Conservation (phyloP, 768 basidiomycete genomes). For the Leccinum longicurvipes region DNA sequence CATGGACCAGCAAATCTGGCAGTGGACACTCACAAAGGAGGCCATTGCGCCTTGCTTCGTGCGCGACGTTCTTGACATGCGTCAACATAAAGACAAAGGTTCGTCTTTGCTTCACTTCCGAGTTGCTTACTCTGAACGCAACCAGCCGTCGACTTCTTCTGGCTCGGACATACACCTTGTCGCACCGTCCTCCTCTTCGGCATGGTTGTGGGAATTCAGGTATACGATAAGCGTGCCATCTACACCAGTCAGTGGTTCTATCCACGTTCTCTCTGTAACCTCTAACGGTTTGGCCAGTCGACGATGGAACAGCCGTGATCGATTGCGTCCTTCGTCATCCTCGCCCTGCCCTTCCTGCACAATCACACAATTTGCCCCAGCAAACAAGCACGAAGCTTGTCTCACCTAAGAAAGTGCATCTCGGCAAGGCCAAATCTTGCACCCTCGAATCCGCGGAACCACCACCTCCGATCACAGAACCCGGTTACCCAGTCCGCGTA, state of each 20-base stretch:
- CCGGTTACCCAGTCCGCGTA: conserved; percentile 47
- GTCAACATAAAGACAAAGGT: conserved; percentile 34
- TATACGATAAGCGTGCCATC: conserved; percentile 55
- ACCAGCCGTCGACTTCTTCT: conserved; percentile 58
- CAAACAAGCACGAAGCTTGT: conserved; percentile 4
- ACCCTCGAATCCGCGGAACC: conserved; percentile 6
- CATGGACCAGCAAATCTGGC: conserved; percentile 28
- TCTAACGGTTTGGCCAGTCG: conserved; percentile 43
- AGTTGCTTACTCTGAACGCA: background rate
- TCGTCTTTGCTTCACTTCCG: background rate
- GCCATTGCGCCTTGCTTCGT: conserved; percentile 56
- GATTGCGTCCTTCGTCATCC: conserved; percentile 56
- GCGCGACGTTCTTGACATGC: conserved; percentile 50
- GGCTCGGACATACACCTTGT: conserved; percentile 72
- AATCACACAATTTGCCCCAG: conserved; percentile 6
- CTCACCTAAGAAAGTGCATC: conserved; percentile 17
- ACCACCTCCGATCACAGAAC: conserved; percentile 38
- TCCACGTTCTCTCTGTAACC: background rate
- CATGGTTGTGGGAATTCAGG: conserved; percentile 58
- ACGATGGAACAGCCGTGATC: conserved; percentile 72
- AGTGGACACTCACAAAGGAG: conserved; percentile 57
- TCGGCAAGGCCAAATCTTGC: background rate
- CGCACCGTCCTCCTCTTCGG: conserved; percentile 60
- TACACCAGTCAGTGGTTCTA: conserved; percentile 51
- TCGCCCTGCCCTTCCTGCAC: conserved; percentile 25